Evolutionary conservation across 768 basidiomycete species (phyloP).

Genomic region (Russula emetica): DNA sequence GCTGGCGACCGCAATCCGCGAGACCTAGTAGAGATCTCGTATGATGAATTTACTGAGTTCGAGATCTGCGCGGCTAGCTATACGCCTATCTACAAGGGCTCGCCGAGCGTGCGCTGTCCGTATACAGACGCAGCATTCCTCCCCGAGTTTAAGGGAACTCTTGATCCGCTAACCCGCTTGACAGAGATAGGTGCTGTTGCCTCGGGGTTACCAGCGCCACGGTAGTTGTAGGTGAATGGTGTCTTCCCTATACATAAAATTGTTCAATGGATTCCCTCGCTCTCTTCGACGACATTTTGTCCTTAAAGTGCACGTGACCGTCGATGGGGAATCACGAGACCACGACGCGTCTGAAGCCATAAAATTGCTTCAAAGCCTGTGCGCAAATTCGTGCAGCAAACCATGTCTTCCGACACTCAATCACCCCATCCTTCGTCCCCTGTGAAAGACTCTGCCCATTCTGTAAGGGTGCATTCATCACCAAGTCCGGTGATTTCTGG

Average conservation of each 20-base stretch:
- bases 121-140: conserved; percentile 88
- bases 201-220: conserved; percentile 73
- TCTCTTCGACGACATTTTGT: no score
- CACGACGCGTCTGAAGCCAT: not conserved
- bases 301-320: conserved; percentile 16
- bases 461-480: conserved; percentile 12
- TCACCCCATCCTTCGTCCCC: conserved; percentile 13
- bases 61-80: conserved; percentile 89
- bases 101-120: conserved; percentile 76
- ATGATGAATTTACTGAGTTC: conserved; percentile 92
- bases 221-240: conserved; percentile 37
- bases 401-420: conserved; percentile 13
- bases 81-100: conserved; percentile 92
- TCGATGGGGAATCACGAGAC: conserved; percentile 6
- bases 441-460: conserved; percentile 8
- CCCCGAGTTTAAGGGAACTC: conserved; percentile 76
- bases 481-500: conserved; percentile 9
- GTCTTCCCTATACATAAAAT: conserved; percentile 5
- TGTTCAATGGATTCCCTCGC: not conserved
- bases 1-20: conserved; percentile 94
- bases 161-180: conserved; percentile 70
- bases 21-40: conserved; percentile 86
- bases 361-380: not conserved
- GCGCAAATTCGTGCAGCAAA: not conserved
- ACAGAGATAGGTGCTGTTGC: conserved; percentile 75